phyloP scores from a whole-genome alignment of 2,329 filamentous ascomycete genomes.

The Endothia cerciana region DNA sequence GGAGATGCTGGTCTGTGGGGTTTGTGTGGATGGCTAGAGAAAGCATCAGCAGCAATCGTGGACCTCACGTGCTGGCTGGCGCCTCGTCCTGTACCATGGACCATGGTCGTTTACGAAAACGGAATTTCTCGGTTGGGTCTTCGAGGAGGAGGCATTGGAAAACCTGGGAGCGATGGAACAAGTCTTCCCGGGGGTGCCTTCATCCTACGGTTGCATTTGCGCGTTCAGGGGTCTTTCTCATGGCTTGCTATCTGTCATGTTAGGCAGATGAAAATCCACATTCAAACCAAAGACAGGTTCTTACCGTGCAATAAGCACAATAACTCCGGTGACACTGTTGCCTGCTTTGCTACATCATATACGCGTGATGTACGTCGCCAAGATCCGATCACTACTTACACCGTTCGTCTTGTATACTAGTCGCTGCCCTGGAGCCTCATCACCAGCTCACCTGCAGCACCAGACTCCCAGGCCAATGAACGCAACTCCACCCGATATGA shows the following conservation, averaged over 20 bases:
- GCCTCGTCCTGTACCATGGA: constrained; percentile 26
- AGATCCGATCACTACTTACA: too few species aligned
- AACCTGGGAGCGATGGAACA: constrained; percentile 17
- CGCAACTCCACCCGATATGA: too few species aligned
- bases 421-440: neutral
- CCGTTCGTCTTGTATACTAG: neutral
- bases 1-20: constrained; percentile 38
- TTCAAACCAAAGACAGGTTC: constrained; percentile 33
- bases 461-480: too few species aligned
- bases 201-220: constrained; percentile 47
- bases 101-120: constrained; percentile 28
- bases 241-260: constrained; percentile 47
- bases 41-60: constrained; percentile 22
- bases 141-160: constrained; percentile 27
- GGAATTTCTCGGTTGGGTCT: constrained; percentile 31
- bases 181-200: constrained; percentile 36
- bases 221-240: constrained; percentile 48
- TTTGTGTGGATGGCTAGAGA: constrained; percentile 31
- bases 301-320: neutral
- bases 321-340: neutral
- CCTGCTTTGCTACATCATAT: neutral
- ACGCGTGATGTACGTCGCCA: neutral
- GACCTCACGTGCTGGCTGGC: constrained; percentile 19
- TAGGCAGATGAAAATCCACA: constrained; percentile 41
- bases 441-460: too few species aligned